Evolutionary conservation across 2,329 filamentous ascomycete species (phyloP).

Genomic region (Colletotrichum abscissum): DNA sequence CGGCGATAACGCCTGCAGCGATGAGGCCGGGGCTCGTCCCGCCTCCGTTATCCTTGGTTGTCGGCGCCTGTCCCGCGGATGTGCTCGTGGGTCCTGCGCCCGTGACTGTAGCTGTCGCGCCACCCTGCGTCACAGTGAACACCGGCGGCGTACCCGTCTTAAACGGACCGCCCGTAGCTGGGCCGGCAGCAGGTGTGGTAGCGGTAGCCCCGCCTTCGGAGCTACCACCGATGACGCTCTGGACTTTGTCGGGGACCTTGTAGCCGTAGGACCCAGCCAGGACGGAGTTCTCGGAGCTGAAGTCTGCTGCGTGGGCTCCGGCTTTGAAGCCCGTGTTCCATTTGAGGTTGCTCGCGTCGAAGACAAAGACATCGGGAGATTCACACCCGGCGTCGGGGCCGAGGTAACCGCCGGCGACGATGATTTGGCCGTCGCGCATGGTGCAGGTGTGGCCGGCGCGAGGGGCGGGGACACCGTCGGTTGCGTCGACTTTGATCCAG

Average conservation of each 20-base stretch:
- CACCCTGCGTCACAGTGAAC: constrained; percentile 71
- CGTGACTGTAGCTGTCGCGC: constrained; percentile 58
- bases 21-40: constrained; percentile 53
- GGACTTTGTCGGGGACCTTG: constrained; percentile 70
- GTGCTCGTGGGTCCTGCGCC: constrained; percentile 49
- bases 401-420: constrained; percentile 77
- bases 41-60: constrained; percentile 4
- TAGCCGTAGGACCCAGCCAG: constrained; percentile 73
- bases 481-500: constrained; percentile 72
- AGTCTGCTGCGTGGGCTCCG: constrained; percentile 58
- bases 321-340: constrained; percentile 74
- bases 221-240: constrained; percentile 71
- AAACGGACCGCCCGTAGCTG: constrained; percentile 75
- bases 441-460: constrained; percentile 77
- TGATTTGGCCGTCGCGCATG: constrained; percentile 76
- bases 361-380: constrained; percentile 76
- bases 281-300: constrained; percentile 61
- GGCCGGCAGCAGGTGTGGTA: constrained; percentile 70
- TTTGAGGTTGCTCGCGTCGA: constrained; percentile 73
- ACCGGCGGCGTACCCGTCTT: constrained; percentile 76
- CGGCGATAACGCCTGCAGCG: constrained; percentile 68
- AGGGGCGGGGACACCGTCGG: constrained; percentile 65
- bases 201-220: constrained; percentile 72
- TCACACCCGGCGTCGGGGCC: constrained; percentile 72
- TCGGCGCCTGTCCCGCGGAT: constrained; percentile 45